Evolutionary conservation across 306 rosid species (phyloP), one percentile per base, ranked within the genome.

Genomic region (Sicyos baderoa): DNA sequence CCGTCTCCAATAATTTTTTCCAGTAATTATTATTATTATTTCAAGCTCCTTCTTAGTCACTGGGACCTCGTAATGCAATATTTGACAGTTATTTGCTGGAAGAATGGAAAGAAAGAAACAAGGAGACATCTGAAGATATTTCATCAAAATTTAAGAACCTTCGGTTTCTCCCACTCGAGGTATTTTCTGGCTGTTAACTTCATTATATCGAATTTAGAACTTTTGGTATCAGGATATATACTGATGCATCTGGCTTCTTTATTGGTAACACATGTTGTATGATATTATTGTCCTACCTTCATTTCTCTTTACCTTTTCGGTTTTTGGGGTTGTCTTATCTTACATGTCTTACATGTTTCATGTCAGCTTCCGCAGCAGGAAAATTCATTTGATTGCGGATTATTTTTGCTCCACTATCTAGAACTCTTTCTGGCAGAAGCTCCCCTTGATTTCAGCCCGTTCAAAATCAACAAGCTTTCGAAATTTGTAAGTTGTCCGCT

Each of bases 351-450:
- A 6, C 42, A 77, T 71, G 18, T 70, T 73, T 56, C 54, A 76
- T 83, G 72, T 59, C 95, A 92, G 97, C 79, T 92, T 72, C 97
- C 97, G 0, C 97, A 89, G 71, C 97, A 92, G 80, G 95, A 89
- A 80, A 92, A 92, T 80, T 89, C 92, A 40, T 92, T 60, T 72
- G 96, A 92, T 77, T 92, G 97, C 27, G 97, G 97, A 70, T 84
- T 92, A 70, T 92, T 92, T 81, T 76, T 92, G 76, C 97, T 92
- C 62, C 97, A 92, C 85, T 92, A 89, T 82, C 81, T 92, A 51
- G 97, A 92, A 84, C 91, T 86, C 64, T 92, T 92, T 83, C 78
- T 92, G 23, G 81, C 81, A 37, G 89, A 89, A 78, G 91, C 90
- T 68, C 97, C 97, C 76, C 77, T 54, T 76, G 78, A 74, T 78